These are phyloP conservation scores for Nepenthes gracilis DNA, from an alignment of 148 eudicot species.

Conservation along the genomic window DNA sequence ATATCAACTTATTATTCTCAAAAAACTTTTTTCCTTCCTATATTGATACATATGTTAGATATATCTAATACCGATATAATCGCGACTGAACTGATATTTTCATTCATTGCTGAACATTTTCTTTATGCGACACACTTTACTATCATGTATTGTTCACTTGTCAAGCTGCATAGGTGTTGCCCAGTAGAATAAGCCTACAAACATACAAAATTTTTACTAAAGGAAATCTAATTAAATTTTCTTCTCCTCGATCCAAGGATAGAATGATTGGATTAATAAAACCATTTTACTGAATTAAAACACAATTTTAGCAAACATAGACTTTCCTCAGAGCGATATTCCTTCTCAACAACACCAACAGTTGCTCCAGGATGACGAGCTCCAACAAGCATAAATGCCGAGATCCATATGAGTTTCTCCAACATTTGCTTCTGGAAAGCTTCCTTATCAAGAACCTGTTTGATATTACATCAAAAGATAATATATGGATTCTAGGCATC, in stretches of 20 bases:
- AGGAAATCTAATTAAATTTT: too few species aligned
- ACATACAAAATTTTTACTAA: too few species aligned
- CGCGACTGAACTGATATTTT: too few species aligned
- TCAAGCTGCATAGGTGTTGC: too few species aligned
- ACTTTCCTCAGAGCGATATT: conserved; percentile 70
- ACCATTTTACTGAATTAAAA: neutral
- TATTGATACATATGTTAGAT: too few species aligned
- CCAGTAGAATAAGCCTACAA: too few species aligned
- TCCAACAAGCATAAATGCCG: conserved; percentile 97
- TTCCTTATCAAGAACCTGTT: conserved; percentile 82
- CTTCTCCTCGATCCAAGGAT: neutral
- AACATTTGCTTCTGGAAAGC: conserved; percentile 90
- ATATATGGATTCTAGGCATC: neutral
- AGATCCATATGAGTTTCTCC: conserved; percentile 96
- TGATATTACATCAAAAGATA: conserved; percentile 2
- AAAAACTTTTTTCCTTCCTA: too few species aligned
- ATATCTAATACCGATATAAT: too few species aligned
- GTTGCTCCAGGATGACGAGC: conserved; percentile 98
- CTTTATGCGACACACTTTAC: too few species aligned
- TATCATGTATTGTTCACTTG: too few species aligned
- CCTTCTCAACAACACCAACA: conserved; percentile 90
- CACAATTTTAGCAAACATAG: neutral
- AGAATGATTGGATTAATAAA: neutral
- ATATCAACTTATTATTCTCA: too few species aligned
- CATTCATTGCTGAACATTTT: too few species aligned